Percentiles rank a stretch among this genome's conserved stretches.
Conservation (phyloP, 345 rosid genomes). For the Gossypium australe region DNA sequence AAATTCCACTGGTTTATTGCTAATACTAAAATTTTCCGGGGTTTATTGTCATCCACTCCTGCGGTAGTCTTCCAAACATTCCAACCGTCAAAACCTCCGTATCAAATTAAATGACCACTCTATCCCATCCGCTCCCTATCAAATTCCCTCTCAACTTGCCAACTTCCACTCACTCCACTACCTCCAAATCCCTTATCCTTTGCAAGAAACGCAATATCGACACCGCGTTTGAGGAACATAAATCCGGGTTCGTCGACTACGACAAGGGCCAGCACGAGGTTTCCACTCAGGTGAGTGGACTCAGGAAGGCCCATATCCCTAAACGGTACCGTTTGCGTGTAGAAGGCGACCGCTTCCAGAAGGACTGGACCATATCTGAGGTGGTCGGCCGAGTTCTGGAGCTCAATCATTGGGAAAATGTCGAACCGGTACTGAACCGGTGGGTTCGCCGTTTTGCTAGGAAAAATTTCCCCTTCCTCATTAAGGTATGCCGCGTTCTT, state of each 20-base stretch:
- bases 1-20: neutral
- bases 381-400: constrained; percentile 48
- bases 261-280: constrained; percentile 19
- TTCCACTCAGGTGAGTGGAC: constrained; percentile 51
- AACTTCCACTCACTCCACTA: no score
- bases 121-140: no score
- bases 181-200: no score
- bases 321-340: constrained; percentile 54
- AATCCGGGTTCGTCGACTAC: no score
- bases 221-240: no score
- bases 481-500: constrained; percentile 35
- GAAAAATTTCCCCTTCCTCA: constrained; percentile 65
- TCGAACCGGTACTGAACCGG: constrained; percentile 58
- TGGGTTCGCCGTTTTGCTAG: constrained; percentile 86
- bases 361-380: constrained; percentile 76
- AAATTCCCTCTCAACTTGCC: no score
- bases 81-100: no score
- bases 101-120: no score
- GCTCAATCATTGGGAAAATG: constrained; percentile 51
- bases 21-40: no score
- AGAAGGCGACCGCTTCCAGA: constrained; percentile 68
- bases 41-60: no score
- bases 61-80: no score
- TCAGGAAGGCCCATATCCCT: constrained; percentile 55
- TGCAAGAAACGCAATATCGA: no score